These are phyloP conservation scores for Massarina eburnea DNA, from an alignment of 2,329 filamentous ascomycete genomes.

Conservation along the genomic window DNA sequence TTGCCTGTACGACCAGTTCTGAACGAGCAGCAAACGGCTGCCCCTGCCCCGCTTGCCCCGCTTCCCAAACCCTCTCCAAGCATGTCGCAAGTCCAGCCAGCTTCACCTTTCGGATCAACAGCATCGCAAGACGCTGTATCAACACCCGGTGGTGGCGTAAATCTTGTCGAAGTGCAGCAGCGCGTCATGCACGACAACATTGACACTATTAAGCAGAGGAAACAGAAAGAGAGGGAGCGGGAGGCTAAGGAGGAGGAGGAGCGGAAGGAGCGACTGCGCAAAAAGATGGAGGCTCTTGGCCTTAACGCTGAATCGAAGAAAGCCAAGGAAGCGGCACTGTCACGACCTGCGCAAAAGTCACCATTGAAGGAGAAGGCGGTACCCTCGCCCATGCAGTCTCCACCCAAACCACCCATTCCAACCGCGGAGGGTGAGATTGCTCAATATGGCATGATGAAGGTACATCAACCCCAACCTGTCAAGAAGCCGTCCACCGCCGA, in stretches of 20 bases:
- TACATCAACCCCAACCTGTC: slow-evolving; percentile 59
- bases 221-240: slow-evolving; percentile 57
- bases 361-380: slow-evolving; percentile 50
- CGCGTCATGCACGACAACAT: slow-evolving; percentile 70
- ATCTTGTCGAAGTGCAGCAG: slow-evolving; percentile 65
- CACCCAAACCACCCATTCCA: slow-evolving; percentile 61
- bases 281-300: slow-evolving; percentile 71
- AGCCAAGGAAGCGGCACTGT: slow-evolving; percentile 41
- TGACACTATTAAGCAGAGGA: slow-evolving; percentile 68
- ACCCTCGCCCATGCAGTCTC: slow-evolving; percentile 42
- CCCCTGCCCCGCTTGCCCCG: slow-evolving; percentile 27
- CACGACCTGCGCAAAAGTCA: slow-evolving; percentile 33
- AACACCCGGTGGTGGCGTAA: slow-evolving; percentile 38
- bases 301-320: slow-evolving; percentile 49
- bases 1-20: slow-evolving; percentile 68
- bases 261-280: slow-evolving; percentile 67
- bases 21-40: slow-evolving; percentile 76
- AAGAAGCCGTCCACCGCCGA: slow-evolving; percentile 30
- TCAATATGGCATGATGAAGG: slow-evolving; percentile 65
- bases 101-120: slow-evolving; percentile 39
- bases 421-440: slow-evolving; percentile 59
- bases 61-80: slow-evolving; percentile 32
- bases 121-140: slow-evolving; percentile 29
- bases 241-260: slow-evolving; percentile 74
- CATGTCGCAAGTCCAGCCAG: slow-evolving; percentile 33